phyloP scores from a whole-genome alignment of 192 early-diverging fungal species.

The Lunasporangiospora selenospora region DNA sequence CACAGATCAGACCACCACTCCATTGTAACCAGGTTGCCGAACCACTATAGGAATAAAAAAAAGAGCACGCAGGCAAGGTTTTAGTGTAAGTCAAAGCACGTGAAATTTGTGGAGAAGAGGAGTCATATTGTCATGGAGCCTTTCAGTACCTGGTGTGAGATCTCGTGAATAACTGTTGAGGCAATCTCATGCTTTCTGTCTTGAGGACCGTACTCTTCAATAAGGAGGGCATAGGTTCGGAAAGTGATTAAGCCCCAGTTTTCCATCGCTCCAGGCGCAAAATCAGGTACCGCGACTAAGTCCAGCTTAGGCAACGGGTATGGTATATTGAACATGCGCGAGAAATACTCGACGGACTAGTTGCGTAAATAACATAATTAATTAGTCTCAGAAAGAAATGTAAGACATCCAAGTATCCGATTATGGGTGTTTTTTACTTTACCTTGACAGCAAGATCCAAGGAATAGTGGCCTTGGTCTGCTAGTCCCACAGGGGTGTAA shows the following conservation, averaged over 20 bases:
- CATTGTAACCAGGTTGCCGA: conserved; percentile 56
- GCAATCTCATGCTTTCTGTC: conserved; percentile 38
- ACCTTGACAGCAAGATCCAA: conserved; percentile 40
- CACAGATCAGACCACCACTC: conserved; percentile 58
- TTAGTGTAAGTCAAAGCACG: background rate
- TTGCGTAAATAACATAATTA: no score
- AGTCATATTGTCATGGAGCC: no score
- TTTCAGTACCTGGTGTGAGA: conserved; percentile 34
- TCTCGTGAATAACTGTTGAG: conserved; percentile 51
- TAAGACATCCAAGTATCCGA: no score
- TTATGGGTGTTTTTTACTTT: no score
- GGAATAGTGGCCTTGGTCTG: conserved; percentile 45
- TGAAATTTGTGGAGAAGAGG: no score
- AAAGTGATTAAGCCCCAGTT: conserved; percentile 59
- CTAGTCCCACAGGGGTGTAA: conserved; percentile 53
- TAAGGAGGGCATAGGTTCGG: conserved; percentile 41
- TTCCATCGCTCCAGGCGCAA: conserved; percentile 68
- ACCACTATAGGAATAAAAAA: conserved; percentile 33
- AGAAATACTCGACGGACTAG: conserved; percentile 44
- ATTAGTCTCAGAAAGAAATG: no score
- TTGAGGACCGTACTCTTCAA: conserved; percentile 43
- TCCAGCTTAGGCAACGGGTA: conserved; percentile 61
- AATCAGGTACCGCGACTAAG: conserved; percentile 68
- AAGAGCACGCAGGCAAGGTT: background rate
- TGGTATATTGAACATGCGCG: conserved; percentile 51